phyloP scores from a whole-genome alignment of 306 rosid genomes.

The Vicia villosa region DNA sequence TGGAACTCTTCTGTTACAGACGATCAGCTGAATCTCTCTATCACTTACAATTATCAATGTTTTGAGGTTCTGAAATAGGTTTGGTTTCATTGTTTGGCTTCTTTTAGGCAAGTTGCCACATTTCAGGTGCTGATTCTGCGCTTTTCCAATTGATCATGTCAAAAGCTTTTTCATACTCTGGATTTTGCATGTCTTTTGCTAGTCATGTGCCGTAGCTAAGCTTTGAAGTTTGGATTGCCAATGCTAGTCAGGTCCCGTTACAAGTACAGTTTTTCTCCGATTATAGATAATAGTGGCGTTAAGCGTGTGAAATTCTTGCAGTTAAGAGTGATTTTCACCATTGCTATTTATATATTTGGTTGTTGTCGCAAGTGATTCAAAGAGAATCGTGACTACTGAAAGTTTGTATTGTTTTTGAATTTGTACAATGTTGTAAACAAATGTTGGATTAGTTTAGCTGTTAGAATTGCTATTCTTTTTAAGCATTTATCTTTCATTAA shows the following conservation, averaged over 20 bases:
- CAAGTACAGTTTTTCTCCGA: neutral
- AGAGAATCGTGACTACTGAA: conserved; percentile 14
- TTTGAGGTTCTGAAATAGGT: conserved; percentile 18
- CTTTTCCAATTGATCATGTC: conserved; percentile 23
- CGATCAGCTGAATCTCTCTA: neutral
- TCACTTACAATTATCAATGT: conserved; percentile 4
- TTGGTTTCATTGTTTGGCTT: conserved; percentile 13
- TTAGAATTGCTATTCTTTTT: neutral
- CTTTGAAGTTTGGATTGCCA: conserved; percentile 28
- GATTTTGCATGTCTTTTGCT: conserved; percentile 24
- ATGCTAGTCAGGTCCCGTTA: conserved; percentile 36
- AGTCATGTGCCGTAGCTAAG: conserved; percentile 35
- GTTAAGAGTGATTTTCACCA: conserved; percentile 32
- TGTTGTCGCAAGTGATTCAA: conserved; percentile 19
- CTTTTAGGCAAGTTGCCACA: conserved; percentile 24
- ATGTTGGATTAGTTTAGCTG: neutral
- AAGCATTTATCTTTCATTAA: neutral
- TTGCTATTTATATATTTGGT: conserved; percentile 23
- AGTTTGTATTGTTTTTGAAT: neutral
- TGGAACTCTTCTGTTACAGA: conserved; percentile 5
- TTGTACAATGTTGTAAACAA: conserved; percentile 11
- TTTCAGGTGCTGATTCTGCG: conserved; percentile 33
- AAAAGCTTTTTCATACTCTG: conserved; percentile 9
- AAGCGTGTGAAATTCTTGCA: conserved; percentile 36
- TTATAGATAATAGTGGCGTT: conserved; percentile 15